Conservation (phyloP, 345 rosid species). For the Aethionema arabicum region DNA sequence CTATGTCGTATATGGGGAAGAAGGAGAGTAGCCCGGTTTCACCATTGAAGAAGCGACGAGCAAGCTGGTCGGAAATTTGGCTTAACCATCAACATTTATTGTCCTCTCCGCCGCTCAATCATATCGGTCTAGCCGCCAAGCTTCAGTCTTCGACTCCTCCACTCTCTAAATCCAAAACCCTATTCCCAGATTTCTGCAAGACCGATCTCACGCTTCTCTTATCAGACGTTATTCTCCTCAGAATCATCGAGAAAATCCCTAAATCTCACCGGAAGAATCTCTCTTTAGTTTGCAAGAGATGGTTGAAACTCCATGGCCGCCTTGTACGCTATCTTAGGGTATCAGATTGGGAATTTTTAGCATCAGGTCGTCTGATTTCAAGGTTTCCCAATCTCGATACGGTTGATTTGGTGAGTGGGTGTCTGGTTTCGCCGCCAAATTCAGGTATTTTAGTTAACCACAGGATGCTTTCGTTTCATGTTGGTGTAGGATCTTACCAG, state of each 20-base stretch:
- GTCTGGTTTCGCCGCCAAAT: conserved; percentile 50
- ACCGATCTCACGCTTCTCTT: conserved; percentile 67
- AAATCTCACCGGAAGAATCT: conserved; percentile 50
- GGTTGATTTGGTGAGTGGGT: conserved; percentile 57
- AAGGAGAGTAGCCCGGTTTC: conserved; percentile 44
- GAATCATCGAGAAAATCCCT: conserved; percentile 58
- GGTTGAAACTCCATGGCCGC: conserved; percentile 79
- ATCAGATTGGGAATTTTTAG: conserved; percentile 68
- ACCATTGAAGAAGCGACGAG: conserved; percentile 47
- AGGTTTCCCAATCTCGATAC: conserved; percentile 74
- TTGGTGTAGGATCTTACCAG: conserved; percentile 43
- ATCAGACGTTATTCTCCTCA: conserved; percentile 69
- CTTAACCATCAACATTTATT: conserved; percentile 38
- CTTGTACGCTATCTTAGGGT: conserved; percentile 60
- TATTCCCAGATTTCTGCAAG: conserved; percentile 42
- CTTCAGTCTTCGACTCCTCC: conserved; percentile 50
- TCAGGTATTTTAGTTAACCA: conserved; percentile 57
- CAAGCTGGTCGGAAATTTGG: conserved; percentile 68
- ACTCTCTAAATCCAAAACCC: conserved; percentile 47
- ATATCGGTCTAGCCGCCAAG: conserved; percentile 53
- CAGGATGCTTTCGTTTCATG: conserved; percentile 45
- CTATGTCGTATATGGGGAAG: conserved; percentile 53
- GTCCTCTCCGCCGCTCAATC: conserved; percentile 45
- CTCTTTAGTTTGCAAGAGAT: conserved; percentile 83
- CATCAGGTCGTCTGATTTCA: conserved; percentile 56